These are phyloP conservation scores for Ambispora gerdemannii DNA, from an alignment of 192 early-diverging fungal genomes.

Conservation along the genomic window DNA sequence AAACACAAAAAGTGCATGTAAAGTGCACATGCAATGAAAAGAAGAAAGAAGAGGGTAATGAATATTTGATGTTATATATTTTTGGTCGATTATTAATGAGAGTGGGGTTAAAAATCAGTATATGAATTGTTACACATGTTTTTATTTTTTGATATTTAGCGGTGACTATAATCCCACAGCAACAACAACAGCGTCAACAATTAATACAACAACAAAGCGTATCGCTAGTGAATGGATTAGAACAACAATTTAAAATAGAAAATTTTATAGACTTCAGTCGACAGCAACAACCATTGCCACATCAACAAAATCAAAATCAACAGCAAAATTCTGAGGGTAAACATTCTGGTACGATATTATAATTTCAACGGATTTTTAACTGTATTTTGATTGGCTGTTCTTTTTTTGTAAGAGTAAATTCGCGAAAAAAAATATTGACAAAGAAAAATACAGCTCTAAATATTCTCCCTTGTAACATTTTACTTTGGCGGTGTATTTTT, in stretches of 20 bases:
- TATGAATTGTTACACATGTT: no score
- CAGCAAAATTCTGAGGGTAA: background rate
- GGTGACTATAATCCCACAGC: no score
- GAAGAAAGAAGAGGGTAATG: slow-evolving; percentile 27
- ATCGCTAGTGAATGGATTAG: background rate
- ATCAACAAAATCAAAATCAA: background rate
- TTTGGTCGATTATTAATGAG: no score
- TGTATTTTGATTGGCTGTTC: no score
- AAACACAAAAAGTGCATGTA: slow-evolving; percentile 61
- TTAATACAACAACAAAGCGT: background rate
- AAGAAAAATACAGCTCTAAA: no score
- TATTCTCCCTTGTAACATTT: no score
- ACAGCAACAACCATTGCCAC: background rate
- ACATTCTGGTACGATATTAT: background rate
- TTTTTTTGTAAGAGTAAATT: no score
- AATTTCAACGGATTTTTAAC: background rate
- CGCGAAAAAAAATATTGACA: no score
- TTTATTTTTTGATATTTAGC: no score
- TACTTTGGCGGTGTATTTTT: no score
- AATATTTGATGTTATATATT: background rate
- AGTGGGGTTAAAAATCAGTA: no score
- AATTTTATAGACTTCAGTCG: background rate
- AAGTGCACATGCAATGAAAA: slow-evolving; percentile 64
- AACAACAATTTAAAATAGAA: background rate
- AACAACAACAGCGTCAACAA: no score